Base-by-base conservation (phyloP, 352 stramenopile genomes). In the Phytophthora multivora region DNA sequence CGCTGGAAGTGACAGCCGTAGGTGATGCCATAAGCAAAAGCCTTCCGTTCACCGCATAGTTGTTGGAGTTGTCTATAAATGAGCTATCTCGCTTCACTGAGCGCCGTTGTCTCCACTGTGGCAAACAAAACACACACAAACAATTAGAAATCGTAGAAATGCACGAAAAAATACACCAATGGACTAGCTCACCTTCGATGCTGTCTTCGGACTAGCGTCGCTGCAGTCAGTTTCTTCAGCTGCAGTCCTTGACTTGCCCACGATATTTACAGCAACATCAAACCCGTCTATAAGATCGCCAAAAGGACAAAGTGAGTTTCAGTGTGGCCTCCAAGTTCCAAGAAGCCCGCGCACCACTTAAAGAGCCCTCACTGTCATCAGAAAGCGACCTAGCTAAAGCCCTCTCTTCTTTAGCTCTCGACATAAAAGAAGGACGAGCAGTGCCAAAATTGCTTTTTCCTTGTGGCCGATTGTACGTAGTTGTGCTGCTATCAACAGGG, bases 31-130 rank as follows among this genome's bases (percentile, higher is more conserved):
- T 66, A 16, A 77, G 47, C 59, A 69, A 51, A 30, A 74, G 51
- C 25, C 52, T 59, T 1, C 51, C 41, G 21, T 69, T 66, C 21
- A 59, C 53, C 9, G 56, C 48, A 63, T 41, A 69, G 47, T 36
- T 67, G 16, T 41, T 62, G 11, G 40, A 61, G 39, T 52, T 66
- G 28, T 86, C 80, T 25, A 87, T 58, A 43, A 89, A 83, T 11
- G 77, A 83, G 51, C 75, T 81, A 56, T 89, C 77, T 28, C 80
- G 73, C 59, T 89, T 89, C 4, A 87, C 56, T 7, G 77, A 89
- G 30, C 77, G 67, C 19, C 80, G 80, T 59, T 83, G 66, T 36
- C 52, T 71, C 75, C 73, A 86, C 56, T 76, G 16, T 19, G 48
- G 49, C 69, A 73, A 51, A 36, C 11, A 51, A 25, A 45, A 3